Conservation (phyloP, 2,329 filamentous ascomycete species). For the Fusarium nelsonii region DNA sequence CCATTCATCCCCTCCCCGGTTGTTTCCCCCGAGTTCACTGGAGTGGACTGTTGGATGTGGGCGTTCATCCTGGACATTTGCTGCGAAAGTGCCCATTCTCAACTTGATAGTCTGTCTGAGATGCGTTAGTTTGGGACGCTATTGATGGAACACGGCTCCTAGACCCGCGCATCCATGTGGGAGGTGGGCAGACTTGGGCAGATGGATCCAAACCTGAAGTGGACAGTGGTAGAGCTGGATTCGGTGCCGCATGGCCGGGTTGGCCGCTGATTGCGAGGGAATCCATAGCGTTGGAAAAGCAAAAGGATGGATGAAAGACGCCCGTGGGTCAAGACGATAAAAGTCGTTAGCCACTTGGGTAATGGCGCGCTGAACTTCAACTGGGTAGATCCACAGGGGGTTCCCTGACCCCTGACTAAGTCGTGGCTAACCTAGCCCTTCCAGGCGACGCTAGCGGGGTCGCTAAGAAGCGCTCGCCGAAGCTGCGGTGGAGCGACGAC, state of each 20-base stretch:
- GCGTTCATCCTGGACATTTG: slow-evolving; percentile 4
- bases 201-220: slow-evolving; percentile 25
- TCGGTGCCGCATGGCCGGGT: slow-evolving; percentile 32
- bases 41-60: slow-evolving; percentile 25
- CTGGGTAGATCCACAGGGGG: not conserved
- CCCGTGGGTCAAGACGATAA: slow-evolving; percentile 19
- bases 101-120: slow-evolving; percentile 35
- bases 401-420: slow-evolving; percentile 31
- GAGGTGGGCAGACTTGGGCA: slow-evolving; percentile 8
- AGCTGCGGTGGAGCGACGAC: slow-evolving; percentile 27
- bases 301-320: slow-evolving; percentile 20
- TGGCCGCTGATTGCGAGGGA: slow-evolving; percentile 16
- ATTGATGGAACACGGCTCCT: slow-evolving; percentile 27
- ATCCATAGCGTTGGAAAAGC: slow-evolving; percentile 8
- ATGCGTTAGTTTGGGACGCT: slow-evolving; percentile 36
- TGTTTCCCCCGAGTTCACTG: slow-evolving; percentile 1
- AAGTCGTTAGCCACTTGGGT: slow-evolving; percentile 27
- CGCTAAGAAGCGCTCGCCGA: slow-evolving; percentile 25
- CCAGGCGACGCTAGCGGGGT: slow-evolving; percentile 11
- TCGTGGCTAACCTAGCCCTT: slow-evolving; percentile 10
- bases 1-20: slow-evolving; percentile 16
- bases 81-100: slow-evolving; percentile 3
- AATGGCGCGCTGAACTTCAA: slow-evolving; percentile 5
- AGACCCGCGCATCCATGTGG: slow-evolving; percentile 4
- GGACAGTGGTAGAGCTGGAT: slow-evolving; percentile 9